Conservation (phyloP, 2,329 filamentous ascomycete genomes). For the Herpomyces periplanetae region DNA sequence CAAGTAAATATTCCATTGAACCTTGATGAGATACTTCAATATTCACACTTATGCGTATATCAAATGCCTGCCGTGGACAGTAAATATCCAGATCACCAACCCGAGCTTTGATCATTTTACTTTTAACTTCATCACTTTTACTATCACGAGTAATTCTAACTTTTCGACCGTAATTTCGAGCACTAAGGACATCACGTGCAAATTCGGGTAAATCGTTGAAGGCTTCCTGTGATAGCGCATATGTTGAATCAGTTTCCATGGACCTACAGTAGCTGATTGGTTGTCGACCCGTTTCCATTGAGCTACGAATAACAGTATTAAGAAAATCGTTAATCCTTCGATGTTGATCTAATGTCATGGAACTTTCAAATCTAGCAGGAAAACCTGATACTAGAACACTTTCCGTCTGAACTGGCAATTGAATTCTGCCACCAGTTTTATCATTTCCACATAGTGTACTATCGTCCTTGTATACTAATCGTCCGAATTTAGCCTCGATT, state of each 20-base stretch:
- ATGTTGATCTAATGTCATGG: constrained; percentile 61
- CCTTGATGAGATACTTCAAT: constrained; percentile 22
- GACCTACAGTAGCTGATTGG: constrained; percentile 43
- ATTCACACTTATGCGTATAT: constrained; percentile 76
- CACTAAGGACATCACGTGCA: constrained; percentile 12
- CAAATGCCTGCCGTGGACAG: constrained; percentile 33
- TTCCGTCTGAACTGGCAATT: constrained; percentile 25
- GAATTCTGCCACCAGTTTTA: constrained; percentile 26
- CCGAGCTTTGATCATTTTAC: constrained; percentile 67
- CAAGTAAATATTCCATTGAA: not conserved
- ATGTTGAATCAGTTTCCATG: constrained; percentile 47
- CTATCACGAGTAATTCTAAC: constrained; percentile 27
- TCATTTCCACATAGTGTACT: no score
- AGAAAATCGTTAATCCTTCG: constrained; percentile 45
- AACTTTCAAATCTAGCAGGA: constrained; percentile 30
- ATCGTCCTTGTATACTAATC: constrained; percentile 30
- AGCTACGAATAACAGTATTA: constrained; percentile 22
- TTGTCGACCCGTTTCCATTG: constrained; percentile 15
- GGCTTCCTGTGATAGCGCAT: constrained; percentile 22
- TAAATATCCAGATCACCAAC: constrained; percentile 56
- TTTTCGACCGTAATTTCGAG: constrained; percentile 8
- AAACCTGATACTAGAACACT: constrained; percentile 21
- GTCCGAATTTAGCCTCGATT: constrained; percentile 72
- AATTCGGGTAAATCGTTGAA: constrained; percentile 16
- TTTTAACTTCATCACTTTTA: constrained; percentile 24